Base-by-base conservation (phyloP, 805 yeast genomes). In the Kluyveromyces dobzhanskii region DNA sequence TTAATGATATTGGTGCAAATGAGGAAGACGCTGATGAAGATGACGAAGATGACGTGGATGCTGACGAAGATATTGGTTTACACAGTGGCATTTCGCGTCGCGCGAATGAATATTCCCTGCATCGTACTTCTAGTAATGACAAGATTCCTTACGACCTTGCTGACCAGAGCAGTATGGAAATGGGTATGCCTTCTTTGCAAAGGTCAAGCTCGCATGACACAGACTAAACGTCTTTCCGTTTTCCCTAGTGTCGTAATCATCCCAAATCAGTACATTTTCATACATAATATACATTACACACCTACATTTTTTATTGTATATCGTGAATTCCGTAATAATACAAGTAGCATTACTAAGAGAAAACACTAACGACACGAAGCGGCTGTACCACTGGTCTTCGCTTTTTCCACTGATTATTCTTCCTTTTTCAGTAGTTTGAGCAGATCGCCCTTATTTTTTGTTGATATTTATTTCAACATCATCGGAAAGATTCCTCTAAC, bases 71-170 rank as follows among this genome's bases (percentile, higher is more conserved):
- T 14, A n/a, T 27, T n/a, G 30, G 30, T 7, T 6, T 9, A 21
- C 24, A 21, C 9, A 21, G 24, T 9, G 30, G 16, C 16, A 27
- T 27, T 27, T 11, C 32, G 8, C 21, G 9, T 13, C 18, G 32
- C n/a, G 6, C 32, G 4, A 16, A 23, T 33, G 62, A 56, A 13
- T 56, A 51, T 38, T 46, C 53, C 4, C 43, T 59, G 30, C 57
- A 55, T 30, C 51, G 63, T 31, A 52, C 62, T 9, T 50, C 49
- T n/a, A 59, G 62, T 29, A 57, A 51, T 23, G 61, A 57, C 26
- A 56, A 49, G 35, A 44, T 53, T 36, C 41, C 57, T 13, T 59
- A 62, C 60, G 56, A 53, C 32, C 53, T 48, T 32, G 44, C 47
- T 25, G 57, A 53, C 27, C 59, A 51, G 35, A 50, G 50, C 31